Conservation (phyloP, 148 eudicot genomes). For the Rhododendron vialii region DNA sequence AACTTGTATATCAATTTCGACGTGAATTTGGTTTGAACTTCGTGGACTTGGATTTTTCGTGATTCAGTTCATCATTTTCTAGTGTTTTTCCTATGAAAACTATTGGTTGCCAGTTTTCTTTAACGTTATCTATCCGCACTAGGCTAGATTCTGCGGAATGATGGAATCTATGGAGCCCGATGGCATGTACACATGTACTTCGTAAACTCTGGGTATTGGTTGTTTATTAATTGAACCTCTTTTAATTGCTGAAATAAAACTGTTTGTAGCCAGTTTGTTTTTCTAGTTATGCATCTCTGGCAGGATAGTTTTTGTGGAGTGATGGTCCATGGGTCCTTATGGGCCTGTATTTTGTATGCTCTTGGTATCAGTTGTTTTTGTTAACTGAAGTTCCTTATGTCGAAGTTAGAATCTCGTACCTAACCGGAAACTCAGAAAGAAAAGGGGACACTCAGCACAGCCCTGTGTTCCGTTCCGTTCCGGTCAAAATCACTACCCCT, state of each 20-base stretch:
- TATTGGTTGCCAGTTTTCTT: neutral
- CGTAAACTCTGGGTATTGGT: neutral
- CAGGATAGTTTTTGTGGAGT: neutral
- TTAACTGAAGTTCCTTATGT: neutral
- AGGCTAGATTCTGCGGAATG: neutral
- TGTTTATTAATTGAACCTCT: neutral
- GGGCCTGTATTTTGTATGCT: neutral
- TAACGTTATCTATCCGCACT: neutral
- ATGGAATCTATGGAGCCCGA: neutral
- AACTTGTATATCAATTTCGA: conserved; percentile 9
- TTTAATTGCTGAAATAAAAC: neutral
- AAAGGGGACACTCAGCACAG: neutral
- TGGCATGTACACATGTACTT: neutral
- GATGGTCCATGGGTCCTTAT: neutral
- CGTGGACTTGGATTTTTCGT: neutral
- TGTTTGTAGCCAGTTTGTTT: neutral
- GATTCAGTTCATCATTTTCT: neutral
- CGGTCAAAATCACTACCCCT: neutral
- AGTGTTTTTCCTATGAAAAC: neutral
- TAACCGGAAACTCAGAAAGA: neutral
- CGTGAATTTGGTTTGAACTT: neutral
- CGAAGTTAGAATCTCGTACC: neutral
- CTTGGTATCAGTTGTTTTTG: neutral
- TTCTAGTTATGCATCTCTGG: neutral
- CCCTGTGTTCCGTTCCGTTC: neutral